A percentile compares a stretch with the other conserved stretches of the same genome.
phyloP scores from a whole-genome alignment of 2,329 filamentous ascomycete genomes.

The Epichloe aotearoae region DNA sequence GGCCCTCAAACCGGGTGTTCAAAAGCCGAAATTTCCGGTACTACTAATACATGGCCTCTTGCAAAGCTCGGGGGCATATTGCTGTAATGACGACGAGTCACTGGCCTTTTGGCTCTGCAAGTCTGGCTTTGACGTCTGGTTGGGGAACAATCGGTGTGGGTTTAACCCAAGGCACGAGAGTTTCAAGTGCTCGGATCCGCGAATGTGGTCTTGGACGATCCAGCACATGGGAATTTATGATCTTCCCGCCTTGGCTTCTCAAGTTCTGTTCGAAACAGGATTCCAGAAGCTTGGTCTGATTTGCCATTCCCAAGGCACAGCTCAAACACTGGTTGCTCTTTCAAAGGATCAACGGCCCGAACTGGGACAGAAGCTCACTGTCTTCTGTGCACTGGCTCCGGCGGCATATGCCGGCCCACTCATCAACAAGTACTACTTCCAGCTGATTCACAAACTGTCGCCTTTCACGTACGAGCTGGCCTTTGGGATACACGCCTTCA shows the following conservation, averaged over 20 bases:
- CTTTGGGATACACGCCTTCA: slow-evolving; percentile 88
- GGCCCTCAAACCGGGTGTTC: slow-evolving; percentile 24
- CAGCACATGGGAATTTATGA: slow-evolving; percentile 88
- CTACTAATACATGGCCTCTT: slow-evolving; percentile 79
- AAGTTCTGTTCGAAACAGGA: slow-evolving; percentile 69
- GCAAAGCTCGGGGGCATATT: slow-evolving; percentile 85
- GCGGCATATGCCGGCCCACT: slow-evolving; percentile 81
- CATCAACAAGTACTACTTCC: slow-evolving; percentile 79
- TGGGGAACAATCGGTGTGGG: slow-evolving; percentile 87
- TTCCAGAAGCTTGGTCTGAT: slow-evolving; percentile 74
- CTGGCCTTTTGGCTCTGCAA: slow-evolving; percentile 89
- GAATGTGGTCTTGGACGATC: slow-evolving; percentile 97
- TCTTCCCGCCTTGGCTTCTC: slow-evolving; percentile 64
- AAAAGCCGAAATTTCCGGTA: slow-evolving; percentile 60
- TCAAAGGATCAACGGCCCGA: slow-evolving; percentile 84
- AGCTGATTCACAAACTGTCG: slow-evolving; percentile 74
- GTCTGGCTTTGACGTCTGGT: slow-evolving; percentile 86
- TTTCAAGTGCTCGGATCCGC: slow-evolving; percentile 60
- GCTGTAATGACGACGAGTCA: slow-evolving; percentile 78
- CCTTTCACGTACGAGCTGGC: slow-evolving; percentile 64
- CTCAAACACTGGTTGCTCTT: slow-evolving; percentile 73
- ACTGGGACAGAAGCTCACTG: slow-evolving; percentile 66
- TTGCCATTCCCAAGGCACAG: slow-evolving; percentile 84
- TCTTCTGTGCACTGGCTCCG: slow-evolving; percentile 84
- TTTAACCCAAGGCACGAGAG: slow-evolving; percentile 64